A percentile compares a stretch with the other conserved stretches of the same genome.
These are phyloP conservation scores for Fusarium sp. DNA, from an alignment of 2,329 filamentous ascomycete species.

Conservation along the genomic window DNA sequence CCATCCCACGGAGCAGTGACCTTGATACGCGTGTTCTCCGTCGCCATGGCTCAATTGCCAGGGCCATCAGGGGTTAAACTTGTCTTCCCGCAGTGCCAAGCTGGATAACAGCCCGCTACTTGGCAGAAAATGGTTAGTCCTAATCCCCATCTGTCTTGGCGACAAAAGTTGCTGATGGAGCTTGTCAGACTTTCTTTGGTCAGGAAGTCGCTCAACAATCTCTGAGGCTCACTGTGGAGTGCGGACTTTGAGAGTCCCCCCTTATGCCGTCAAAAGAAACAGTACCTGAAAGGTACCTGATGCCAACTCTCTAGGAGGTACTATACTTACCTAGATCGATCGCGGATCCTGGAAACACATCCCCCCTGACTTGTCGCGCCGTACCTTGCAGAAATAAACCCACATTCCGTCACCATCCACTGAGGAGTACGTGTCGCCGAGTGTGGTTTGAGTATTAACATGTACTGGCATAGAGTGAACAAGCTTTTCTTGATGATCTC, in stretches of 20 bases:
- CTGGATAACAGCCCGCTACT: conserved; percentile 18
- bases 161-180: conserved; percentile 5
- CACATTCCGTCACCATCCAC: conserved; percentile 31
- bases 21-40: conserved; percentile 24
- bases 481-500: conserved; percentile 14
- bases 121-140: conserved; percentile 13
- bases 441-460: conserved; percentile 1
- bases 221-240: not conserved
- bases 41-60: conserved; percentile 21
- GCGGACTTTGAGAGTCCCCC: not conserved
- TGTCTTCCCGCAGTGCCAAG: conserved; percentile 30
- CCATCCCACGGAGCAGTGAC: conserved; percentile 10
- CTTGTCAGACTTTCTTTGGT: not conserved
- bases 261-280: not conserved
- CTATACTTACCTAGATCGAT: conserved; percentile 25
- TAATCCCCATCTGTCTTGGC: conserved; percentile 9
- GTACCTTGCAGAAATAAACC: conserved; percentile 35
- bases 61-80: conserved; percentile 26
- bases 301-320: not conserved
- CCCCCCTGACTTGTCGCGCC: conserved; percentile 14
- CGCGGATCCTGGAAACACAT: conserved; percentile 22
- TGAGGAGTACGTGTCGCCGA: conserved; percentile 16
- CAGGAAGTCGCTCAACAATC: conserved; percentile 1
- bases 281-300: conserved; percentile 15
- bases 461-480: conserved; percentile 6